phyloP scores from a whole-genome alignment of 805 yeast species.

The Komagataella pastoris region DNA sequence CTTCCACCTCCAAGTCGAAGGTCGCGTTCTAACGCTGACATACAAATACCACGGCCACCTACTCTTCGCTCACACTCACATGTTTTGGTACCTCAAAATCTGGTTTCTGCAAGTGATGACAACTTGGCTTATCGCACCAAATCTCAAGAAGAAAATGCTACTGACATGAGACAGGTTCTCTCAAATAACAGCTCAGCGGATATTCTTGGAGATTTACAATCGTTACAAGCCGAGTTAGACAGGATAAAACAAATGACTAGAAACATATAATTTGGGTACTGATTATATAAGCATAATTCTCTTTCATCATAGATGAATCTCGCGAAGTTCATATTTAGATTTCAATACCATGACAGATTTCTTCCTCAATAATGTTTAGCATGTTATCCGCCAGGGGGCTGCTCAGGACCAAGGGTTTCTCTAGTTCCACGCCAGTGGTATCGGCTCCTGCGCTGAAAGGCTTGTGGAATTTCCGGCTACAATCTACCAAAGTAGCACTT shows the following conservation, averaged over 20 bases:
- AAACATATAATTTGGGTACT: not conserved
- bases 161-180: not conserved
- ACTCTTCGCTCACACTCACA: slow-evolving; percentile 5
- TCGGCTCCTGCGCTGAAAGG: not conserved
- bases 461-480: not conserved
- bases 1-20: slow-evolving; percentile 7
- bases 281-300: not conserved
- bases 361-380: not conserved
- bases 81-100: not conserved
- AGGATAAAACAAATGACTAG: slow-evolving; percentile 1
- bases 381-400: not conserved
- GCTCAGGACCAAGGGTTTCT: not conserved
- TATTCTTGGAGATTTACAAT: slow-evolving; percentile 50
- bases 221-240: slow-evolving; percentile 60
- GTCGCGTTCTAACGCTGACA: not conserved
- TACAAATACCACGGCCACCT: slow-evolving; percentile 24
- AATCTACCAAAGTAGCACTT: slow-evolving; percentile 13
- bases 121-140: slow-evolving; percentile 5
- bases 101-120: slow-evolving; percentile 2
- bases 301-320: not conserved
- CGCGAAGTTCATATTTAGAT: not conserved
- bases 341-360: not conserved
- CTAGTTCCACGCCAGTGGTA: not conserved
- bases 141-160: not conserved
- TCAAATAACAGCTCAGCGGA: not conserved